A percentile compares a stretch with the other conserved stretches of the same genome.
Evolutionary conservation across 129 eudicot genomes (phyloP).

Genomic region (Saposhnikovia divaricata): DNA sequence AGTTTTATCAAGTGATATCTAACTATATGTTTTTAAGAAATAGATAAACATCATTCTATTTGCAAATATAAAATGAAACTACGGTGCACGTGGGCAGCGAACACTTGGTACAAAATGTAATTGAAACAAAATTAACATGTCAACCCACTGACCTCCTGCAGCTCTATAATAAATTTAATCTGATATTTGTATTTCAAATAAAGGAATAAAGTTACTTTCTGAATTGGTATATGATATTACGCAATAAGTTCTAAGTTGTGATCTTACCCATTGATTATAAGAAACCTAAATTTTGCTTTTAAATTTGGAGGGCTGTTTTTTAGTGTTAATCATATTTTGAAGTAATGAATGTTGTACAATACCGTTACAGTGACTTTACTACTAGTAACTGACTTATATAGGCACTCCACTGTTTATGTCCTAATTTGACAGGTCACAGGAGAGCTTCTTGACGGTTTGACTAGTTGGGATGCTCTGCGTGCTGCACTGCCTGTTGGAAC

Average conservation of each 20-base stretch:
- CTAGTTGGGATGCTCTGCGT: constrained; percentile 93
- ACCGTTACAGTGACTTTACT: not conserved
- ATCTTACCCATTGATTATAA: not conserved
- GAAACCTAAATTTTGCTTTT: not conserved
- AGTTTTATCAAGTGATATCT: not conserved
- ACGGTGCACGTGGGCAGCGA: not conserved
- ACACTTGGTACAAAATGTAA: not conserved
- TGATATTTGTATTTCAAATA: not conserved
- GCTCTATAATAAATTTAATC: not conserved
- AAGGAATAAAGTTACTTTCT: not conserved
- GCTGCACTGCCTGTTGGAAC: constrained; percentile 99
- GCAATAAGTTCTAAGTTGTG: not conserved
- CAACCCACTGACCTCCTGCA: not conserved
- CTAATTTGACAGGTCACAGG: constrained; percentile 67
- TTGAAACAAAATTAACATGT: too few relatives aligned
- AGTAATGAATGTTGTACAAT: not conserved
- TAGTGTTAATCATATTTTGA: not conserved
- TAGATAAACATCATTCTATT: not conserved
- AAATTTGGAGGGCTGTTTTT: not conserved
- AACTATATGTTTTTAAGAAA: too few relatives aligned
- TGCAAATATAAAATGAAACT: too few relatives aligned
- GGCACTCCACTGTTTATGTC: not conserved
- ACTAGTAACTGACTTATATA: not conserved
- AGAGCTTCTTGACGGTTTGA: constrained; percentile 64
- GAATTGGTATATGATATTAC: not conserved